These are phyloP conservation scores for Claviceps cyperi DNA, from an alignment of 2,329 filamentous ascomycete genomes.

Conservation along the genomic window DNA sequence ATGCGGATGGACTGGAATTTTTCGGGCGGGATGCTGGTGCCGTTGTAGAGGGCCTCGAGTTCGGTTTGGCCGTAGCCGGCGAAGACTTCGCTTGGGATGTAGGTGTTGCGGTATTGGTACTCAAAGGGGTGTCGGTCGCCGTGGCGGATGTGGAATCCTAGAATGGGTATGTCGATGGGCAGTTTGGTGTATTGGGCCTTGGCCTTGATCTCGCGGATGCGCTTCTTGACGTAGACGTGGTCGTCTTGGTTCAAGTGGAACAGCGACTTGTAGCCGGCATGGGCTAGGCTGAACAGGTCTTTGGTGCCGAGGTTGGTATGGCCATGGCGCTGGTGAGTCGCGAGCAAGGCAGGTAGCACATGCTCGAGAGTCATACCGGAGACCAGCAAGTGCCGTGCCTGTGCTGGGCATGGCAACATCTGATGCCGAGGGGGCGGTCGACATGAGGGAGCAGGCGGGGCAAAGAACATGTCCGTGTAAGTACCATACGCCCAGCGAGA, in stretches of 20 bases:
- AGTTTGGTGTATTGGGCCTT: conserved; percentile 27
- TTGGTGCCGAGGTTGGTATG: conserved; percentile 18
- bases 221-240: conserved; percentile 45
- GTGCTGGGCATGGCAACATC: conserved; percentile 66
- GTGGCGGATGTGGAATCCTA: conserved; percentile 67
- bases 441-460: conserved; percentile 51
- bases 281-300: conserved; percentile 53
- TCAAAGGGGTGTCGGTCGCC: conserved; percentile 68
- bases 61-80: conserved; percentile 42
- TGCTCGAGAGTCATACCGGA: conserved; percentile 52
- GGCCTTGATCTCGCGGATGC: conserved; percentile 39
- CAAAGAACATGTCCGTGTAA: conserved; percentile 57
- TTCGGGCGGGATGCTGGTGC: conserved; percentile 23
- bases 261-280: conserved; percentile 56
- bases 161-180: conserved; percentile 24
- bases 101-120: conserved; percentile 61
- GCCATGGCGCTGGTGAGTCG: conserved; percentile 15
- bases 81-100: conserved; percentile 62
- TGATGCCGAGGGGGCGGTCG: conserved; percentile 58
- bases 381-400: conserved; percentile 59
- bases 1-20: conserved; percentile 35
- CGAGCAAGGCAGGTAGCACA: conserved; percentile 44
- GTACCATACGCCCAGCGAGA: conserved; percentile 69
- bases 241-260: conserved; percentile 58
- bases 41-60: conserved; percentile 34